Base-by-base conservation (phyloP, 257 asterid species). In the Capsicum baccatum region DNA sequence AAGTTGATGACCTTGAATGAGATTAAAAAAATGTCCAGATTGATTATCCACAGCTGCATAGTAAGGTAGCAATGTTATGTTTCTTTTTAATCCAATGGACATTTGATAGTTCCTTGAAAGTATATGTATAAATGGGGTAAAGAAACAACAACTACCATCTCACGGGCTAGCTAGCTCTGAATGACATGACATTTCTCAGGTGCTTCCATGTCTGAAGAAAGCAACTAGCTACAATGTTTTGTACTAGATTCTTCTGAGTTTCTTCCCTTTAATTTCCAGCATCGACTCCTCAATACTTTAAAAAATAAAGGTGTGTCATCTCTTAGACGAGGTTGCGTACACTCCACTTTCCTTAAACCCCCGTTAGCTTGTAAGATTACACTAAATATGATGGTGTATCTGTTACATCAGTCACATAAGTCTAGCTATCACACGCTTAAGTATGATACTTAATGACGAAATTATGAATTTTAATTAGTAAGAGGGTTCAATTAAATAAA, bases 1-100 rank as follows among this genome's bases (percentile, higher is more conserved):
- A 68, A 52, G 2, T 76, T 76, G 47, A 76, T 21, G 48, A 52
- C 63, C 81, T 76, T 21, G 14, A 76, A 13, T 76, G 44, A 76
- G 63, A 52, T 50, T 52, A 52, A 14, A 12, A 39, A 39, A 26
- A 66, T 26, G 26, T 52, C 44, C 57, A 74, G 47, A 74, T 5
- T 76, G 58, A 17, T 76, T 0, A 66, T 52, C 14, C 63, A 52
- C 21, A 76, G 47, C 26, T 76, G 81, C 47, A 33, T 33, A 66
- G 0, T 66, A 12, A 48, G 13, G 80, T 73, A 71, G 39, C 6
- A n/a, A 47, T 19, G 11, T 19, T 47, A 50, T 44, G 8, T 74
- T 9, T 16, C 71, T 74, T 50, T 13, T 47, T 47, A 74, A 44
- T 74, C 52, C 14, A 21, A 19, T 76, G 48, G 7, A 52, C 21